phyloP scores from a whole-genome alignment of 352 stramenopile species.

The Peronospora belbahrii region DNA sequence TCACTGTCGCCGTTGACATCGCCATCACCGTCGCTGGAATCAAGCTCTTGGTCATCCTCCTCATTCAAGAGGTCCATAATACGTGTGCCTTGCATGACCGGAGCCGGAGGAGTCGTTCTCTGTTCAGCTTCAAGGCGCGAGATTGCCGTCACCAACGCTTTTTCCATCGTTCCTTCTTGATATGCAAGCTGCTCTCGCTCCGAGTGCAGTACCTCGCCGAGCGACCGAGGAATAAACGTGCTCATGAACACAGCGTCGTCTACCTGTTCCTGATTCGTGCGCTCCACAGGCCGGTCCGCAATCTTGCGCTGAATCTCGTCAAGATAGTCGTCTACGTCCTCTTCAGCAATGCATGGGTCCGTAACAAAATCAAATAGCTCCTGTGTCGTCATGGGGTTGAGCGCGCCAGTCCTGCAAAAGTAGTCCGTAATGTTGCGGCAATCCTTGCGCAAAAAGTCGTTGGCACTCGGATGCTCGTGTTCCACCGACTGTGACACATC shows the following conservation, averaged over 20 bases:
- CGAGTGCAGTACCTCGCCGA: slow-evolving; percentile 90
- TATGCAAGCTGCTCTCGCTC: slow-evolving; percentile 83
- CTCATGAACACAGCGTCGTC: slow-evolving; percentile 92
- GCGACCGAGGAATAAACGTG: slow-evolving; percentile 91
- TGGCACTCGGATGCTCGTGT: slow-evolving; percentile 94
- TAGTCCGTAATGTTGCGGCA: slow-evolving; percentile 96
- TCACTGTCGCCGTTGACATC: slow-evolving; percentile 6
- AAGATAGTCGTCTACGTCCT: slow-evolving; percentile 81
- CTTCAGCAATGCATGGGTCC: slow-evolving; percentile 50
- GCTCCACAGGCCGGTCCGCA: slow-evolving; percentile 48
- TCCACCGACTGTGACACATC: slow-evolving; percentile 99
- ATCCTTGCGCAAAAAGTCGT: slow-evolving; percentile 98
- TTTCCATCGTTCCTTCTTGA: slow-evolving; percentile 81
- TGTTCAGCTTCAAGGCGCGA: slow-evolving; percentile 58
- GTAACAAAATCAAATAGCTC: slow-evolving; percentile 97
- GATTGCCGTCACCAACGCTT: slow-evolving; percentile 70
- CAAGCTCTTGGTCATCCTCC: slow-evolving; percentile 39
- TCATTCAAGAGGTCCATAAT: slow-evolving; percentile 74
- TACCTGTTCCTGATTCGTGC: slow-evolving; percentile 77
- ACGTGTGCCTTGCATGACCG: slow-evolving; percentile 29
- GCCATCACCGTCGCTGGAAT: slow-evolving; percentile 47
- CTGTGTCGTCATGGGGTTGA: slow-evolving; percentile 91
- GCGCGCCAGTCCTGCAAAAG: slow-evolving; percentile 85
- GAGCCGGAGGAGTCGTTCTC: slow-evolving; percentile 7
- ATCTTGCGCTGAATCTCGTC: slow-evolving; percentile 88